Conservation (phyloP, 2,329 filamentous ascomycete species). For the Daldinia sp. region DNA sequence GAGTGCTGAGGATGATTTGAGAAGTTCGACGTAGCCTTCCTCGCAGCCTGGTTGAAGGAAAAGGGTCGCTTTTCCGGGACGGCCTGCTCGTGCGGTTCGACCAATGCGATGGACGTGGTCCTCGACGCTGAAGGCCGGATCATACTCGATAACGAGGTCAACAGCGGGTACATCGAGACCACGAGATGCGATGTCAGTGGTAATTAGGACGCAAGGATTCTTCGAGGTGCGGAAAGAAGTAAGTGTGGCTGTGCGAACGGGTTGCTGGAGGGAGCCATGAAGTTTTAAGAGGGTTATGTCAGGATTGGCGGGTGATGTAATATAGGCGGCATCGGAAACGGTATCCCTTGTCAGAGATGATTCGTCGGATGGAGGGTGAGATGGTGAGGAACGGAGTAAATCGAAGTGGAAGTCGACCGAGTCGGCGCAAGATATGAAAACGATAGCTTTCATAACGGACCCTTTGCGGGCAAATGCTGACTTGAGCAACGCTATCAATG, state of each 20-base stretch:
- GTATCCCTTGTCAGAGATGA: constrained; percentile 65
- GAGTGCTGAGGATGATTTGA: constrained; percentile 66
- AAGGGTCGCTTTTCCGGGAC: constrained; percentile 85
- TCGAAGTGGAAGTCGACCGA: constrained; percentile 98
- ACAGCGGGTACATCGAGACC: constrained; percentile 96
- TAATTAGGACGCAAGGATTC: constrained; percentile 85
- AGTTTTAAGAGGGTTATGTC: constrained; percentile 83
- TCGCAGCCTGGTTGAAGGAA: constrained; percentile 93
- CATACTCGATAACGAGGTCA: constrained; percentile 95
- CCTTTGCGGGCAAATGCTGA: constrained; percentile 89
- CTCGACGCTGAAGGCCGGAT: constrained; percentile 91
- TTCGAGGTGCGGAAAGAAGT: constrained; percentile 80
- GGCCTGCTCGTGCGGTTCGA: constrained; percentile 91
- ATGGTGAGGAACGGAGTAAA: constrained; percentile 68
- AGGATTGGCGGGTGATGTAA: constrained; percentile 81
- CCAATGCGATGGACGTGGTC: constrained; percentile 96
- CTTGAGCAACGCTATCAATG: constrained; percentile 85
- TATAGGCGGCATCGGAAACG: constrained; percentile 75
- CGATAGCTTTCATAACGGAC: constrained; percentile 94
- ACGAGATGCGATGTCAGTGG: constrained; percentile 94
- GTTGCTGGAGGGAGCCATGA: constrained; percentile 91
- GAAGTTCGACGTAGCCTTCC: constrained; percentile 86
- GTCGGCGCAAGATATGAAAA: constrained; percentile 97
- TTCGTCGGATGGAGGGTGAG: constrained; percentile 46
- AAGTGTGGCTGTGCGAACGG: constrained; percentile 87